These are phyloP conservation scores for Trichoderma sp. DNA, from an alignment of 2,329 filamentous ascomycete species.

Conservation along the genomic window DNA sequence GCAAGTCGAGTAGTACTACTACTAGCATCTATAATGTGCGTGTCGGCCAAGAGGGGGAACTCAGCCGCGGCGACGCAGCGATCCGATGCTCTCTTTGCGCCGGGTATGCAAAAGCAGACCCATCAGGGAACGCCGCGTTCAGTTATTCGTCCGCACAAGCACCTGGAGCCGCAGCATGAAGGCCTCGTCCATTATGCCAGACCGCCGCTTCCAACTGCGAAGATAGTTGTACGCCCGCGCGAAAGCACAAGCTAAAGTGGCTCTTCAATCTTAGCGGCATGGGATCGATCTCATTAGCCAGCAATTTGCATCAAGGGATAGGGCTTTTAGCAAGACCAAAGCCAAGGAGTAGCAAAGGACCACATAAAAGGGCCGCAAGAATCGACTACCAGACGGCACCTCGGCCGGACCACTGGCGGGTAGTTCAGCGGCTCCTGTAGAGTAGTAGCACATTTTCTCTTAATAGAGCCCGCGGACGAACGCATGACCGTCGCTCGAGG, in stretches of 20 bases:
- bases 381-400: slow-evolving; percentile 29
- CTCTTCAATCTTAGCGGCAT: slow-evolving; percentile 1
- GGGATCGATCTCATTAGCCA: slow-evolving; percentile 17
- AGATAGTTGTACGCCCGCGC: background rate
- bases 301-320: slow-evolving; percentile 4
- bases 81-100: slow-evolving; percentile 19
- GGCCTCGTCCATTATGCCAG: background rate
- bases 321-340: slow-evolving; percentile 11
- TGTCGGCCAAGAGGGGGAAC: slow-evolving; percentile 5
- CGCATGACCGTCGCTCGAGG: slow-evolving; percentile 50
- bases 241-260: slow-evolving; percentile 9
- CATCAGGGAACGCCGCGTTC: slow-evolving; percentile 4
- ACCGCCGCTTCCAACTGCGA: slow-evolving; percentile 12
- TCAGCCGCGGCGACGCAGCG: slow-evolving; percentile 20
- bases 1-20: background rate
- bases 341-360: background rate
- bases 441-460: slow-evolving; percentile 41
- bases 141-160: slow-evolving; percentile 4
- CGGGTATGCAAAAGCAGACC: slow-evolving; percentile 19
- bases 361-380: background rate
- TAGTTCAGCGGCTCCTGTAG: slow-evolving; percentile 39
- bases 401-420: slow-evolving; percentile 40
- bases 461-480: slow-evolving; percentile 47
- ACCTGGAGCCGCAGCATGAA: background rate
- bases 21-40: slow-evolving; percentile 6